Base-by-base conservation (phyloP, 2,329 filamentous ascomycete species). In the Colletotrichum sp. region DNA sequence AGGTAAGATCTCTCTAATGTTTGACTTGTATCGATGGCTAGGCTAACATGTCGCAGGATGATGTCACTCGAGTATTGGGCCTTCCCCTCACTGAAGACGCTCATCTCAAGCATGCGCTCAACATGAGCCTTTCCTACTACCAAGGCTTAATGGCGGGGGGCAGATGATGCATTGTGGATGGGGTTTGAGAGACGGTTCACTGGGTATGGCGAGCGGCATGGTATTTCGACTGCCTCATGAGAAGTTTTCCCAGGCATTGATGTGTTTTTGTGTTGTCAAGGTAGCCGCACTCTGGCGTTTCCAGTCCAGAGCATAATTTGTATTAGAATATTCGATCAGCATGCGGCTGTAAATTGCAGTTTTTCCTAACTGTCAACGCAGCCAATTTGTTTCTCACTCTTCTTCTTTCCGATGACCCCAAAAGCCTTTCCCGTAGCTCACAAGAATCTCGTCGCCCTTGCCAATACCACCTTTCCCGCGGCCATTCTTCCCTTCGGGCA, bases 71-170 rank as follows among this genome's bases (percentile, higher is more conserved):
- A 67, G 87, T 94, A 36, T 83, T 93, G 36, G 86, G 87, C 63
- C 82, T 94, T 47, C 92, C 92, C 2, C 84, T 96, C 66, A 95
- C 93, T 6, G 92, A 94, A 78, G 94, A 96, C 81, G 89, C 91
- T 51, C 90, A 93, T 77, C 84, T 95, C 73, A 88, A 90, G 78
- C 93, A 96, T 81, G 92, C 93, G 11, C 89, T 92, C 38, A 90
- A 94, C 74, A 85, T 95, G 77, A 92, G 93, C 76, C 87, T 92
- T 78, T 88, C 89, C 69, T 94, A 94, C 78, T 95, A 94, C 81
- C 87, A 87, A 72, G 88, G 89, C 70, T 86, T 93, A 54, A 91
- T 93, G 89, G 89, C 85, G 7, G 82, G 55, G 34, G 66, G 55
- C 4, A 75, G 67, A 24, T 69, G 38, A 58, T 69, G 43, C 43